Evolutionary conservation across 306 rosid species (phyloP).

Genomic region (Cucumis hystrix): DNA sequence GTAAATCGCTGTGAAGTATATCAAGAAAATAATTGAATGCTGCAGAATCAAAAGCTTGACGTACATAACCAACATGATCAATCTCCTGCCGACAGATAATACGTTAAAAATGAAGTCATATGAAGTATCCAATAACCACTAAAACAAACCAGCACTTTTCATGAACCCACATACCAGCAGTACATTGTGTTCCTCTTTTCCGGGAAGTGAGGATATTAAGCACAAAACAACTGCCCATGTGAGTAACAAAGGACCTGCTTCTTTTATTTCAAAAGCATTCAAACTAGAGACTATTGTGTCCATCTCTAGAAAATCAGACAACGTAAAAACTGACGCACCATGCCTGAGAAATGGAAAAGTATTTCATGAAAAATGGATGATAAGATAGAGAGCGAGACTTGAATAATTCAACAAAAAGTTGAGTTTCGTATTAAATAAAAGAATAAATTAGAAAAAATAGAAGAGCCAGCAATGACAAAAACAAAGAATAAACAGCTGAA

Average conservation of each 20-base stretch:
- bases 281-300: conserved; percentile 62
- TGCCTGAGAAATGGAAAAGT: conserved; percentile 37
- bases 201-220: conserved; percentile 68
- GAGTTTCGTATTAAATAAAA: too few relatives aligned
- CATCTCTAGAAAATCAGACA: conserved; percentile 71
- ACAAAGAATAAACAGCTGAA: not conserved
- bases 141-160: conserved; percentile 8
- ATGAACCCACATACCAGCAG: conserved; percentile 41
- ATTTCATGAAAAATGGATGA: not conserved
- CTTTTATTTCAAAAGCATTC: conserved; percentile 55
- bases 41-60: conserved; percentile 76
- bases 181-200: conserved; percentile 47
- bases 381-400: not conserved
- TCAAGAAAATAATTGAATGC: conserved; percentile 53
- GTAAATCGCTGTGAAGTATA: conserved; percentile 59
- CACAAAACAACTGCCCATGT: conserved; percentile 93
- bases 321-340: conserved; percentile 32
- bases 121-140: conserved; percentile 2
- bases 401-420: too few relatives aligned
- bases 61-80: conserved; percentile 84
- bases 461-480: too few relatives aligned
- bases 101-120: not conserved
- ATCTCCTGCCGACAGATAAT: conserved; percentile 46
- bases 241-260: conserved; percentile 69
- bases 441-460: too few relatives aligned